phyloP scores from a whole-genome alignment of 1,139 yeast species.

The Sporopachydermia cereana region DNA sequence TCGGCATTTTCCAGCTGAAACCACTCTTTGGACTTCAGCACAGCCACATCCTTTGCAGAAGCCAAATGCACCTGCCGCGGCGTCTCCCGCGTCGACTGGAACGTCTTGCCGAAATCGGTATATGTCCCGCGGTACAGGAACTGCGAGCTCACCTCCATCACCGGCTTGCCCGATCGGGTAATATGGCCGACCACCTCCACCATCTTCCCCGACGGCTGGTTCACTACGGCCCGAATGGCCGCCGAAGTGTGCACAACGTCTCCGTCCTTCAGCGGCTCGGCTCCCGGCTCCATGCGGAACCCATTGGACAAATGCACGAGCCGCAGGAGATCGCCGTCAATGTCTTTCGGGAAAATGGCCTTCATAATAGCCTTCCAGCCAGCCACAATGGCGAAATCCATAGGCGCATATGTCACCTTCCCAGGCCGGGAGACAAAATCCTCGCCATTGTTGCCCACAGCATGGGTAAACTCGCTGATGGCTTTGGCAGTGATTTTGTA shows the following conservation, averaged over 20 bases:
- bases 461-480: conserved; percentile 89
- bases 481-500: conserved; percentile 62
- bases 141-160: conserved; percentile 89
- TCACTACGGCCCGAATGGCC: conserved; percentile 75
- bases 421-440: conserved; percentile 88
- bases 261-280: conserved; percentile 79
- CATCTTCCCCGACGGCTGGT: conserved; percentile 87
- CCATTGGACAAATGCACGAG: conserved; percentile 93
- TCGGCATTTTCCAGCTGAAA: conserved; percentile 60
- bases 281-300: conserved; percentile 88
- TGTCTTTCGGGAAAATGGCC: conserved; percentile 91
- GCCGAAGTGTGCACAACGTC: conserved; percentile 80
- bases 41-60: conserved; percentile 83
- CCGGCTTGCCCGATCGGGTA: conserved; percentile 62
- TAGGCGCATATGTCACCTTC: conserved; percentile 81
- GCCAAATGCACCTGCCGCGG: conserved; percentile 71
- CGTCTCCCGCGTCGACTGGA: conserved; percentile 78
- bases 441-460: conserved; percentile 94
- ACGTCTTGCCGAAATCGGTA: conserved; percentile 80
- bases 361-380: conserved; percentile 98
- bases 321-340: conserved; percentile 91
- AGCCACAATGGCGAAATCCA: conserved; percentile 97
- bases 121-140: conserved; percentile 95
- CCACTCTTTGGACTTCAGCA: conserved; percentile 94
- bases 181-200: conserved; percentile 93